These are phyloP conservation scores for Solanum rostratum DNA, from an alignment of 257 asterid species.

Conservation along the genomic window DNA sequence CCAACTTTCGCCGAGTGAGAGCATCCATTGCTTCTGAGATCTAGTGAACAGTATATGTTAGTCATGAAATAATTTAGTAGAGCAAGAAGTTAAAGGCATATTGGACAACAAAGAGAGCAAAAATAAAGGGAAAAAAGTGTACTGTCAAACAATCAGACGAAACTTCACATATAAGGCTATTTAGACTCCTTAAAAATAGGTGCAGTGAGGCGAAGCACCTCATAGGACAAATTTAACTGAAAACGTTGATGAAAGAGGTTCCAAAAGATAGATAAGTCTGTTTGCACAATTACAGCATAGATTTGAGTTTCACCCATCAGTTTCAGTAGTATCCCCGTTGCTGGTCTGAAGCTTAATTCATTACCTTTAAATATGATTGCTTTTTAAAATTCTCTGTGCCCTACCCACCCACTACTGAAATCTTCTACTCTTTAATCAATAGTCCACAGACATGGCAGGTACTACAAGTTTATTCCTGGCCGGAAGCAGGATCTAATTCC, in stretches of 20 bases:
- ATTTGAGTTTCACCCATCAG: not conserved
- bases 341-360: not conserved
- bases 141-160: not conserved
- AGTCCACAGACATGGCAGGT: not conserved
- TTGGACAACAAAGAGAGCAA: not conserved
- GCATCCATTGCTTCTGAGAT: slow-evolving; percentile 75
- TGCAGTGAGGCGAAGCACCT: not conserved
- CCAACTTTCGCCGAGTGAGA: slow-evolving; percentile 52
- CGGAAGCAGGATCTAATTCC: not conserved
- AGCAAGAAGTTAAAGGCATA: not conserved
- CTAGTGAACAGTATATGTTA: slow-evolving; percentile 30
- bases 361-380: not conserved
- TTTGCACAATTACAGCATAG: not conserved
- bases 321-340: not conserved
- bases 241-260: not conserved
- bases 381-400: not conserved
- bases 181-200: not conserved
- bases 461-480: not conserved
- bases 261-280: not conserved
- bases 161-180: not conserved
- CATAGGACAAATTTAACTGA: not conserved
- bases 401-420: not conserved
- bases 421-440: not conserved
- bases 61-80: slow-evolving; percentile 3
- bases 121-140: not conserved